Evolutionary conservation across 2,329 filamentous ascomycete species (phyloP).

Genomic region (Monosporascus sp.): DNA sequence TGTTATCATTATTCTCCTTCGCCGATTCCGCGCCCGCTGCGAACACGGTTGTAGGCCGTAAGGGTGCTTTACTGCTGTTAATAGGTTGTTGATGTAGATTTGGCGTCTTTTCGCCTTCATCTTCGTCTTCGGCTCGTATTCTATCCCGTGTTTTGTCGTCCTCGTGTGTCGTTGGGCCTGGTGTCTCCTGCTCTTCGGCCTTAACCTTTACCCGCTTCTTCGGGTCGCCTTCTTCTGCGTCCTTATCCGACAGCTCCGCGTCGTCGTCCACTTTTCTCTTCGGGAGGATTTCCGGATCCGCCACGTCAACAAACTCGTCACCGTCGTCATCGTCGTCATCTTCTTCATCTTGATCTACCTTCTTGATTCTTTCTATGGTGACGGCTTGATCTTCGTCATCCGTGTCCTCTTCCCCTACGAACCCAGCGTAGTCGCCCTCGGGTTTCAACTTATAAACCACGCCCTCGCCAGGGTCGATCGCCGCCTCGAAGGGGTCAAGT

Average conservation of each 20-base stretch:
- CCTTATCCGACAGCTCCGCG: constrained; percentile 4
- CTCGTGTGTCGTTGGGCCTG: neutral
- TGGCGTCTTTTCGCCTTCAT: neutral
- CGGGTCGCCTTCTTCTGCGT: constrained; percentile 5
- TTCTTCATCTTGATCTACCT: neutral
- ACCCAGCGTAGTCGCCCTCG: neutral
- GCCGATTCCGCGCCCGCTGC: neutral
- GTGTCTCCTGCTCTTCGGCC: neutral
- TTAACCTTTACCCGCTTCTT: constrained; percentile 16
- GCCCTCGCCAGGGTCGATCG: neutral
- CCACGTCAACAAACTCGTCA: constrained; percentile 5
- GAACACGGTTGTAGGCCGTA: neutral
- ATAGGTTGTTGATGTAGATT: neutral
- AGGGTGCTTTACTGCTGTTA: neutral
- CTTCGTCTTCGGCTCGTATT: neutral
- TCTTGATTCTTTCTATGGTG: neutral
- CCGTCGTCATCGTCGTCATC: constrained; percentile 7
- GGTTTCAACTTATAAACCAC: neutral
- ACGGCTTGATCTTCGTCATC: neutral
- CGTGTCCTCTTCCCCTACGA: neutral
- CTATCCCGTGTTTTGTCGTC: neutral
- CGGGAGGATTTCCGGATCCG: neutral
- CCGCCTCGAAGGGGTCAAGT: neutral
- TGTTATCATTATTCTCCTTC: neutral
- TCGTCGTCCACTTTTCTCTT: constrained; percentile 19